Evolutionary conservation across 83 land plant species (phyloP).

Genomic region (Isoetes engelmannii): DNA sequence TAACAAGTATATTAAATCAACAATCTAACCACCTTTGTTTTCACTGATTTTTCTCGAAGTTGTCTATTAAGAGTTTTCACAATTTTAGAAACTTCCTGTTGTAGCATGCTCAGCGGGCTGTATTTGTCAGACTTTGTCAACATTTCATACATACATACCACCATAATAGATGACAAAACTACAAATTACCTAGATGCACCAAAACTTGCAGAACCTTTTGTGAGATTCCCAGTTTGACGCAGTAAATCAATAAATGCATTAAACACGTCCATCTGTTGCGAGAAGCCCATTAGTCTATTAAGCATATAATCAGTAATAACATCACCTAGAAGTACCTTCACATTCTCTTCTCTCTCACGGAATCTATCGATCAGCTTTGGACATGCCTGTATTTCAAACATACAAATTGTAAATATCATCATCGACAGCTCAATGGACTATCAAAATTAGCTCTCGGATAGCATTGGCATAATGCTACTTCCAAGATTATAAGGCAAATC

Average conservation of each 20-base stretch:
- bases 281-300: conserved; percentile 2
- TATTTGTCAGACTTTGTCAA: conserved; percentile 8
- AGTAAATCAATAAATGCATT: conserved; percentile 90
- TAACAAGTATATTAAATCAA: not conserved
- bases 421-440: too few species aligned
- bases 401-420: not conserved
- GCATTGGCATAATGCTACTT: too few species aligned
- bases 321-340: conserved; percentile 50
- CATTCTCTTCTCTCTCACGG: conserved; percentile 94
- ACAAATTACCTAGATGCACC: conserved; percentile 51
- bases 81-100: conserved; percentile 89
- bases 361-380: conserved; percentile 93
- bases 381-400: conserved; percentile 65
- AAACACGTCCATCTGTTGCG: conserved; percentile 84
- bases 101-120: conserved; percentile 82
- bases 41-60: conserved; percentile 83
- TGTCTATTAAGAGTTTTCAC: conserved; percentile 82
- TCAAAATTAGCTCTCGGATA: too few species aligned
- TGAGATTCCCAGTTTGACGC: conserved; percentile 91
- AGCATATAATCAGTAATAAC: not conserved
- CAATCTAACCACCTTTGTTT: conserved; percentile 66
- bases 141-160: not conserved
- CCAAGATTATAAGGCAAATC: too few species aligned
- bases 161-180: not conserved
- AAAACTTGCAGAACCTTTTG: conserved; percentile 58